Evolutionary conservation across 441 rosid genomes (phyloP), one percentile per base, ranked within the genome.

Genomic region (Jatropha podagrica): DNA sequence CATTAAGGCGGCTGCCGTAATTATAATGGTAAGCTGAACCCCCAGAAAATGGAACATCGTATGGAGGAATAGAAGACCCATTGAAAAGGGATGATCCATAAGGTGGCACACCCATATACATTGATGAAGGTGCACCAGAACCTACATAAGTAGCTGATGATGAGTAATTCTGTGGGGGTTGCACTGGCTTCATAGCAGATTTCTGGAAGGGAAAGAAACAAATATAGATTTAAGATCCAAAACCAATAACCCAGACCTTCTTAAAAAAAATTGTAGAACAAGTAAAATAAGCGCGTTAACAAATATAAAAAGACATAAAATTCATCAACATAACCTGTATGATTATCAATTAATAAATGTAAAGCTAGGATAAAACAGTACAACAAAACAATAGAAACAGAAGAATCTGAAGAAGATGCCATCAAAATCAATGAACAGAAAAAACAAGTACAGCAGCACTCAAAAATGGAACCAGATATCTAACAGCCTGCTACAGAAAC

Each of bases 1-100:
- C 86, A 81, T 97, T 87, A 60, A 96, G 80, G 61, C 97, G 93
- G 81, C 72, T 81, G 14, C 83, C 86, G 72, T 96, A 96, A 80
- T 86, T 89, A 82, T 92, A 92, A 77, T 88, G 99, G 83, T 94
- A 96, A 70, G 98, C 92, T 51, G 98, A 91, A 51, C 97, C 94
- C 76, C 97, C 99, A 41, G 97, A 79, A 79, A 90, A 94, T 15
- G 99, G 92, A 67, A 88, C 84, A 1, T 96, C 99, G 74, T 91
- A 96, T 7, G 97, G 94, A 81, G 98, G 94, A 81, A 92, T 83
- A 44, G 97, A 88, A 54, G 99, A 86, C 20, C 94, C 95, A 75
- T 89, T 91, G 79, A 89, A 93, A 74, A 87, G 76, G 52, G 97
- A 88, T 56, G 98, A 85, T 48, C 92, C 98, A 83, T 94, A 94